phyloP scores from a whole-genome alignment of 1,284 basidiomycete genomes.

The Stereum hirsutum region DNA sequence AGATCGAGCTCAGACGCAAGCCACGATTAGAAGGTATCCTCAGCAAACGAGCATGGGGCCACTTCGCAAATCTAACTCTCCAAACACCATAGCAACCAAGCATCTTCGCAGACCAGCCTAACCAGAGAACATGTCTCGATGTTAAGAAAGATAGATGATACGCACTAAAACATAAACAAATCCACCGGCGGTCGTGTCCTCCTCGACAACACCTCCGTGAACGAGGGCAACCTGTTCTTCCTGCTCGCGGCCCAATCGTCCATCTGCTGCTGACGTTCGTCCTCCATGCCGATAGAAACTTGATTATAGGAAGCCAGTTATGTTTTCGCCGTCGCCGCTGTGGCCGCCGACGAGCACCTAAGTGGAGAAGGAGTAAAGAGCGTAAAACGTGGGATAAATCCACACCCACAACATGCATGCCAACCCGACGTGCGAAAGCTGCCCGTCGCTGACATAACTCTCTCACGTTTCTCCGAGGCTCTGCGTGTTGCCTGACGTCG shows the following conservation, averaged over 20 bases:
- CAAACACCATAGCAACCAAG: no score
- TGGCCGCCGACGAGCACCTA: neutral
- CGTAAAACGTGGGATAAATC: neutral
- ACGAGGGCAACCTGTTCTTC: slow-evolving; percentile 66
- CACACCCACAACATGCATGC: no score
- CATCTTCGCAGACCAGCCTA: no score
- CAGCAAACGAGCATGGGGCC: neutral
- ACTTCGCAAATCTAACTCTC: no score
- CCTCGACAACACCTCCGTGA: slow-evolving; percentile 80
- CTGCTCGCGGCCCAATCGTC: slow-evolving; percentile 63
- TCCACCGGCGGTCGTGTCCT: slow-evolving; percentile 92
- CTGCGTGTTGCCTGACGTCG: neutral
- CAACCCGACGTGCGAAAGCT: neutral
- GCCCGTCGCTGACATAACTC: neutral
- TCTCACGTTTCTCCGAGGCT: neutral
- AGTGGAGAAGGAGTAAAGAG: neutral
- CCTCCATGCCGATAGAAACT: slow-evolving; percentile 29
- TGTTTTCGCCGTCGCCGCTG: neutral
- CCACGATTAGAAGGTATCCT: neutral
- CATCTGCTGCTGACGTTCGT: slow-evolving; percentile 44
- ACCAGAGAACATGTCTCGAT: no score
- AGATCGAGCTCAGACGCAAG: no score
- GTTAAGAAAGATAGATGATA: slow-evolving; percentile 16
- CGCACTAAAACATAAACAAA: slow-evolving; percentile 97
- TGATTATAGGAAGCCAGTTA: no score